phyloP scores from a whole-genome alignment of 2,329 filamentous ascomycete genomes.

The Fusarium penzigii region DNA sequence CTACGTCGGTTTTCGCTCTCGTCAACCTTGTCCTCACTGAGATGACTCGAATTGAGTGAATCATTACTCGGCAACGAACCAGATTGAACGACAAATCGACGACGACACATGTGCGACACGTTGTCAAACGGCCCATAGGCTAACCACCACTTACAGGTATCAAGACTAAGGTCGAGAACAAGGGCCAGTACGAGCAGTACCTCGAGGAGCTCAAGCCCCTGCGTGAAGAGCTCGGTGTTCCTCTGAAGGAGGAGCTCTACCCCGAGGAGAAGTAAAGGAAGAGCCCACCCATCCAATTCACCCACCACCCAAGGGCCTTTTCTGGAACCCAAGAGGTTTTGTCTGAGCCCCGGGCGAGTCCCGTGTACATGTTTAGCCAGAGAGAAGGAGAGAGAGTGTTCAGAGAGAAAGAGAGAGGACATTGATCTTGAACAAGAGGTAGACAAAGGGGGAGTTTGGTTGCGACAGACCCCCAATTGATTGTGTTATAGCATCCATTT shows the following conservation, averaged over 20 bases:
- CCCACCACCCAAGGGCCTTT: background rate
- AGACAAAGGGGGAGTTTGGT: constrained; percentile 31
- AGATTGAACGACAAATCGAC: background rate
- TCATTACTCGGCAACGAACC: constrained; percentile 1
- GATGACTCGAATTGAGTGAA: constrained; percentile 12
- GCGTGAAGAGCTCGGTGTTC: constrained; percentile 89
- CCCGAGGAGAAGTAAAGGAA: constrained; percentile 59
- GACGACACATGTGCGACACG: background rate
- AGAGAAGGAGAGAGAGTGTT: constrained; percentile 18
- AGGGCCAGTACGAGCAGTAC: constrained; percentile 95
- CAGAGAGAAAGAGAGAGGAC: background rate
- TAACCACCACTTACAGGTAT: constrained; percentile 63
- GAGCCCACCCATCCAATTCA: background rate
- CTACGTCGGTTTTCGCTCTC: constrained; percentile 6
- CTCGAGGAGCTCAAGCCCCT: constrained; percentile 89
- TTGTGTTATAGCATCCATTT: constrained; percentile 33
- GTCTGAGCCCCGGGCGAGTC: constrained; percentile 23
- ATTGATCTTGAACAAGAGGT: constrained; percentile 28
- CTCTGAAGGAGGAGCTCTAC: constrained; percentile 91
- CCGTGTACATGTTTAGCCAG: constrained; percentile 41
- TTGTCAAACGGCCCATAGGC: constrained; percentile 4
- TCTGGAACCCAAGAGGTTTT: constrained; percentile 14
- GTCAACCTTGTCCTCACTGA: constrained; percentile 1
- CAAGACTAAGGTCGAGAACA: constrained; percentile 99
- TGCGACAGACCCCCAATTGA: constrained; percentile 33